Evolutionary conservation across 2,329 filamentous ascomycete genomes (phyloP).

Genomic region (Xylaria sp.): DNA sequence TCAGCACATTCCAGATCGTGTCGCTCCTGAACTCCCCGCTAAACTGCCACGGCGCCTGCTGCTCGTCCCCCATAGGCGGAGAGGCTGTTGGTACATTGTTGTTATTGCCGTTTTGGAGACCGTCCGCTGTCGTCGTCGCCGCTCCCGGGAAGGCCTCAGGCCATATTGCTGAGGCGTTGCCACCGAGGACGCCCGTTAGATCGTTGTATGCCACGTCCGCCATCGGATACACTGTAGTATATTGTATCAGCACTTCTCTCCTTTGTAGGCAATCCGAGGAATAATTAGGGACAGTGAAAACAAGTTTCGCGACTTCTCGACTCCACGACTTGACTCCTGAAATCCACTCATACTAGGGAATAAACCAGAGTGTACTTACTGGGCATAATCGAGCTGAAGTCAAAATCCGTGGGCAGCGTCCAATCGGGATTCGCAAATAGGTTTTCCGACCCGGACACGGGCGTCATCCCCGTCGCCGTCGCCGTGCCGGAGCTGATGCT

Average conservation of each 20-base stretch:
- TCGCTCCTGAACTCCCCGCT: conserved; percentile 58
- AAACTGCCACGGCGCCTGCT: conserved; percentile 51
- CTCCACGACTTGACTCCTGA: too few species aligned
- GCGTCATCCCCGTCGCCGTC: conserved; percentile 27
- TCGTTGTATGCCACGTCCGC: conserved; percentile 62
- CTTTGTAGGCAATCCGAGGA: neutral
- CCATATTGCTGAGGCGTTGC: conserved; percentile 30
- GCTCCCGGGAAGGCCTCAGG: conserved; percentile 24
- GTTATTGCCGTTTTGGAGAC: conserved; percentile 12
- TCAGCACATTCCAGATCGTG: conserved; percentile 60
- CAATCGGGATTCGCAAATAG: conserved; percentile 38
- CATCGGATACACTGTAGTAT: conserved; percentile 50
- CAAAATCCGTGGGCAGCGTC: conserved; percentile 48
- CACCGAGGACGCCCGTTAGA: conserved; percentile 45
- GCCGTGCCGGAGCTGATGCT: conserved; percentile 22
- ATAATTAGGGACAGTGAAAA: neutral
- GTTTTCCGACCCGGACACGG: conserved; percentile 14
- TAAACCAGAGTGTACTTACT: conserved; percentile 14
- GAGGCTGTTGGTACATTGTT: neutral
- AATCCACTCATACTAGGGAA: too few species aligned
- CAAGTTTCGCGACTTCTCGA: too few species aligned
- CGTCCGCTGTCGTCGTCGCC: conserved; percentile 5
- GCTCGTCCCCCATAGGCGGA: conserved; percentile 10
- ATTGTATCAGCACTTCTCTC: neutral
- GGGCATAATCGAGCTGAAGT: conserved; percentile 55